Percentiles rank a stretch among this genome's conserved stretches.
These are phyloP conservation scores for Pichia membranifaciens DNA, from an alignment of 805 yeast species.

Conservation along the genomic window DNA sequence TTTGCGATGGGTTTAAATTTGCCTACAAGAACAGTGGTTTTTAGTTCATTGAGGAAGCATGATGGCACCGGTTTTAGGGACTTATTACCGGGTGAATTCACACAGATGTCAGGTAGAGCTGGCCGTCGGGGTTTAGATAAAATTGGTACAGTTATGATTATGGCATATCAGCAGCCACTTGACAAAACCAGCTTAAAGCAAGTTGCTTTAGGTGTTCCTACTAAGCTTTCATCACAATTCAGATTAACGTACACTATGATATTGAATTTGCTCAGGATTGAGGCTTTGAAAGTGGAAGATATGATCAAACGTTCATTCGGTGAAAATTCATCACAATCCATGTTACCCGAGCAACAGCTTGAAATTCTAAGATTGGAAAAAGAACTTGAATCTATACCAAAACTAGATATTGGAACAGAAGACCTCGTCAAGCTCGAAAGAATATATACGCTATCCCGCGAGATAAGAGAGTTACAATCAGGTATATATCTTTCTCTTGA, in stretches of 20 bases:
- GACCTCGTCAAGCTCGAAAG: slow-evolving; percentile 39
- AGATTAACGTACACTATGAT: slow-evolving; percentile 95
- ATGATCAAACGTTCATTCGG: slow-evolving; percentile 95
- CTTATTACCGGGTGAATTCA: slow-evolving; percentile 91
- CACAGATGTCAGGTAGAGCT: slow-evolving; percentile 99
- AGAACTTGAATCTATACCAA: slow-evolving; percentile 31
- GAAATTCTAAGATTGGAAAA: slow-evolving; percentile 49
- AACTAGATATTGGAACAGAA: slow-evolving; percentile 34
- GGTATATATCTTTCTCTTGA: slow-evolving; percentile 44
- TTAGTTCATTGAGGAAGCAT: slow-evolving; percentile 78
- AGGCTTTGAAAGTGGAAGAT: slow-evolving; percentile 94
- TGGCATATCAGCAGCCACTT: slow-evolving; percentile 71
- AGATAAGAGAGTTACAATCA: slow-evolving; percentile 39
- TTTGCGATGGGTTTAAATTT: slow-evolving; percentile 98
- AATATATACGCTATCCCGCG: slow-evolving; percentile 32
- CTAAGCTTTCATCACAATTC: slow-evolving; percentile 86
- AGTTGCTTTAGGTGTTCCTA: slow-evolving; percentile 83
- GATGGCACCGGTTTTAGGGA: slow-evolving; percentile 83
- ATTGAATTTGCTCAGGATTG: slow-evolving; percentile 82
- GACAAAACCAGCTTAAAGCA: slow-evolving; percentile 58
- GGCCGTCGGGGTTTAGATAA: slow-evolving; percentile 95
- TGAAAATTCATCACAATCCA: slow-evolving; percentile 80
- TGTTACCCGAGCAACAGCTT: slow-evolving; percentile 80
- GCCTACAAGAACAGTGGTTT: slow-evolving; percentile 95
- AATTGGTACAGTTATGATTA: slow-evolving; percentile 90